Percentiles rank a stretch among this genome's conserved stretches.
Evolutionary conservation across 2,329 filamentous ascomycete species (phyloP).

Genomic region (Talaromyces atroroseus): DNA sequence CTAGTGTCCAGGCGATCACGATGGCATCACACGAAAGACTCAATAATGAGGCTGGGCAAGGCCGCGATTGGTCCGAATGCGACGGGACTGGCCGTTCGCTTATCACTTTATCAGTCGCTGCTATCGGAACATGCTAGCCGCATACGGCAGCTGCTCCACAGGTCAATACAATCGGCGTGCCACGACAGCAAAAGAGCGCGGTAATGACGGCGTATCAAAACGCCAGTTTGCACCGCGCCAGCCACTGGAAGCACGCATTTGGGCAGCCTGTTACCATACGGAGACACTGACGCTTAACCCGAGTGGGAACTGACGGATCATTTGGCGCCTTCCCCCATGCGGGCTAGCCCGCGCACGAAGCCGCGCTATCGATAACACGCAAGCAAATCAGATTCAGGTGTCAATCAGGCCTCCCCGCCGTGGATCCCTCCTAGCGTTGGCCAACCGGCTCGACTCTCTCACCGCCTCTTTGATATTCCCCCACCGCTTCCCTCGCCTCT

Average conservation of each 20-base stretch:
- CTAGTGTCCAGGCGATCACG: background rate
- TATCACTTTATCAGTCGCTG: background rate
- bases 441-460: constrained; percentile 27
- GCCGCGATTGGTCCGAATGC: background rate
- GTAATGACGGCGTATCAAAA: background rate
- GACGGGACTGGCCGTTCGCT: background rate
- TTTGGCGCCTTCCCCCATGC: background rate
- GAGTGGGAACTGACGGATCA: constrained; percentile 11
- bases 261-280: background rate
- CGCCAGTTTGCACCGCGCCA: background rate
- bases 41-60: background rate
- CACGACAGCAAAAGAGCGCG: background rate
- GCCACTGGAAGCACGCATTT: no score
- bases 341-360: background rate
- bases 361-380: constrained; percentile 20
- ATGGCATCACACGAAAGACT: background rate
- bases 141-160: background rate
- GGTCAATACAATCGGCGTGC: background rate
- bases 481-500: constrained; percentile 35
- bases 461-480: constrained; percentile 38
- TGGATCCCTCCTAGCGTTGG: constrained; percentile 28
- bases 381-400: constrained; percentile 11
- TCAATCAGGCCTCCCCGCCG: constrained; percentile 1
- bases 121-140: background rate
- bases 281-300: no score